Percentiles rank a stretch among this genome's conserved stretches.
phyloP scores from a whole-genome alignment of 768 basidiomycete genomes.

The Chalciporus chontae region DNA sequence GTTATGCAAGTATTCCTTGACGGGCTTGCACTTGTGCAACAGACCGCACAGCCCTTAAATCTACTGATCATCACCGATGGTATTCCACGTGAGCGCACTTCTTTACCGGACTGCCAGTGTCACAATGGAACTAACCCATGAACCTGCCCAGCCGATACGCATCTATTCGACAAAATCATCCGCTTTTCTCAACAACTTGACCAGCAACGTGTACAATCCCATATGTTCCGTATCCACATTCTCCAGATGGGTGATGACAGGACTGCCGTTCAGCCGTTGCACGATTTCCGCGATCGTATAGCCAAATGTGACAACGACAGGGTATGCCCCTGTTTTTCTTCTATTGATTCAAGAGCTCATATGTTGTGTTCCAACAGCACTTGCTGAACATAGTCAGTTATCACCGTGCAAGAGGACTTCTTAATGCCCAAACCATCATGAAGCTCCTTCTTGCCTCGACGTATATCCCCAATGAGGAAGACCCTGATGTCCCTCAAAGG shows the following conservation, averaged over 20 bases:
- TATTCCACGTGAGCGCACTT: slow-evolving; percentile 11
- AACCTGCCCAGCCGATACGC: slow-evolving; percentile 10
- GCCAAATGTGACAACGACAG: slow-evolving; percentile 13
- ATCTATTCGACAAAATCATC: slow-evolving; percentile 8
- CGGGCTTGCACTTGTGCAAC: slow-evolving; percentile 3
- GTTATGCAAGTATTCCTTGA: slow-evolving; percentile 19
- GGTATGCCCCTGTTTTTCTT: background rate
- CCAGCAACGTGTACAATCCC: background rate
- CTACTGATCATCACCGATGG: slow-evolving; percentile 22
- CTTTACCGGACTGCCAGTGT: background rate
- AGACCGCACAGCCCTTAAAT: background rate
- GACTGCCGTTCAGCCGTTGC: slow-evolving; percentile 19
- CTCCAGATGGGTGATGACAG: slow-evolving; percentile 24
- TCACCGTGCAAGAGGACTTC: slow-evolving; percentile 21
- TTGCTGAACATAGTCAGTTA: slow-evolving; percentile 22
- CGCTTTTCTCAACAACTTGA: slow-evolving; percentile 12
- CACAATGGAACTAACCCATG: background rate
- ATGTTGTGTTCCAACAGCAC: slow-evolving; percentile 2
- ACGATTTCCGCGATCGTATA: slow-evolving; percentile 20
- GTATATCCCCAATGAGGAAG: slow-evolving; percentile 14
- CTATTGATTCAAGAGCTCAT: background rate
- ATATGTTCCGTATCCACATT: slow-evolving; percentile 24
- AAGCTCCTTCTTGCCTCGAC: slow-evolving; percentile 22
- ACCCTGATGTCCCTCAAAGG: slow-evolving; percentile 17
- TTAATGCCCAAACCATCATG: slow-evolving; percentile 16